Base-by-base conservation (phyloP, 257 asterid species). In the Apocynum venetum region DNA sequence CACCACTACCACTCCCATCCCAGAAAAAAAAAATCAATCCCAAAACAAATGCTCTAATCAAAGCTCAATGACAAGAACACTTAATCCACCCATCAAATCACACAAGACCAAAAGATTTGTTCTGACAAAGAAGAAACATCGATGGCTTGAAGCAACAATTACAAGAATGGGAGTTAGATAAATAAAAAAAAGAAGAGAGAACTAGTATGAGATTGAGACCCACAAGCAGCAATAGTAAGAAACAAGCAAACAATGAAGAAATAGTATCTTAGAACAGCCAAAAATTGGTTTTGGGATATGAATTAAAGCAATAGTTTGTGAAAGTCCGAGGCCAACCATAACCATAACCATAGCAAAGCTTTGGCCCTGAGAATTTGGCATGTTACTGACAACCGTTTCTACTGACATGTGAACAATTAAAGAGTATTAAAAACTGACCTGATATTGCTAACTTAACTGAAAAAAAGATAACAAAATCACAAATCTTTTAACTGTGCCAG, bases 191-290 rank as follows among this genome's bases (percentile, higher is more conserved):
- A 1, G 4, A n/a, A 6, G 6, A 2, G 9, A 6, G 2, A 5
- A 55, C 8, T 20, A 79, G 51, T 9, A 66, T 83, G 75, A 84
- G 89, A 81, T 56, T 84, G 75, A 85, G 90, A 81, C 91, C 83
- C 83, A 80, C 79, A 68, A 85, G 85, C 85, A 77, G 84, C 78
- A 86, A 89, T 84, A 91, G 93, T 91, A 85, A 89, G 89, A 83
- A 81, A 84, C 89, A 94, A 94, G 96, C 87, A 94, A 92, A 90
- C 85, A 89, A 87, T 56, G 83, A 76, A 80, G 76, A 73, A 73
- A 55, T 20, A 77, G 83, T 72, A 80, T 71, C 80, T 77, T 82
- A 82, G 61, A 83, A 85, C 78, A 49, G 68, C 82, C 79, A 77
- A 77, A 68, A 80, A 75, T 59, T 56, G 85, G 83, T 78, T 81